These are phyloP conservation scores for Pseudocercospora macadamiae DNA, from an alignment of 2,329 filamentous ascomycete species.

Conservation along the genomic window DNA sequence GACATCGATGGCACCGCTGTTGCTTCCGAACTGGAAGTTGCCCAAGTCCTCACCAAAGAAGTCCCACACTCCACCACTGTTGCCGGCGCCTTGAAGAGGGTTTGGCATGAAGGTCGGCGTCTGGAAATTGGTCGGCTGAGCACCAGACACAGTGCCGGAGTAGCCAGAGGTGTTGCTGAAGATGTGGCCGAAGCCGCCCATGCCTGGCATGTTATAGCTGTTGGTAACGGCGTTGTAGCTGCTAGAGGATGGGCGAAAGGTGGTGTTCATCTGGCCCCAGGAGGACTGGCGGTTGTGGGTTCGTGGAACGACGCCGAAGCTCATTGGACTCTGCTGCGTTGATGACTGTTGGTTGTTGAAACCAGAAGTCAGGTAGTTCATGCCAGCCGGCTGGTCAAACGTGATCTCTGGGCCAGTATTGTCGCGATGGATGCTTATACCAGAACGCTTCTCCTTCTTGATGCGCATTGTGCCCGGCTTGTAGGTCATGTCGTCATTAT, in stretches of 20 bases:
- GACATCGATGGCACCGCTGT: constrained; percentile 13
- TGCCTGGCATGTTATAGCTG: background rate
- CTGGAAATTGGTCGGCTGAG: background rate
- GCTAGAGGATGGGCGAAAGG: constrained; percentile 21
- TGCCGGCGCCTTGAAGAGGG: constrained; percentile 12
- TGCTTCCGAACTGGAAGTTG: constrained; percentile 13
- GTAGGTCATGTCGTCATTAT: constrained; percentile 37
- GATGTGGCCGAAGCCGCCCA: background rate
- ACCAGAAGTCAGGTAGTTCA: constrained; percentile 26
- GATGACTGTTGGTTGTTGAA: constrained; percentile 14
- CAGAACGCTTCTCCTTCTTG: constrained; percentile 38
- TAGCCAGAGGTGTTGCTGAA: constrained; percentile 1
- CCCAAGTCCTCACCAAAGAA: constrained; percentile 21
- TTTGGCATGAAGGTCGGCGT: constrained; percentile 11
- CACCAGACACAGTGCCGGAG: constrained; percentile 3
- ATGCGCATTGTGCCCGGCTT: constrained; percentile 22
- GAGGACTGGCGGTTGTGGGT: constrained; percentile 18
- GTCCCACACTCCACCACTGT: constrained; percentile 16
- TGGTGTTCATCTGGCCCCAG: constrained; percentile 20
- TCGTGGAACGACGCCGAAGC: constrained; percentile 15
- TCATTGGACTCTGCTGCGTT: constrained; percentile 6
- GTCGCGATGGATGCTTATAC: constrained; percentile 48
- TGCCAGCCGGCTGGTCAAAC: constrained; percentile 31
- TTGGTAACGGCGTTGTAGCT: constrained; percentile 10
- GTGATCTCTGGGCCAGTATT: constrained; percentile 40